These are phyloP conservation scores for Colletotrichum brevisporum DNA, from an alignment of 2,329 filamentous ascomycete genomes.

Conservation along the genomic window DNA sequence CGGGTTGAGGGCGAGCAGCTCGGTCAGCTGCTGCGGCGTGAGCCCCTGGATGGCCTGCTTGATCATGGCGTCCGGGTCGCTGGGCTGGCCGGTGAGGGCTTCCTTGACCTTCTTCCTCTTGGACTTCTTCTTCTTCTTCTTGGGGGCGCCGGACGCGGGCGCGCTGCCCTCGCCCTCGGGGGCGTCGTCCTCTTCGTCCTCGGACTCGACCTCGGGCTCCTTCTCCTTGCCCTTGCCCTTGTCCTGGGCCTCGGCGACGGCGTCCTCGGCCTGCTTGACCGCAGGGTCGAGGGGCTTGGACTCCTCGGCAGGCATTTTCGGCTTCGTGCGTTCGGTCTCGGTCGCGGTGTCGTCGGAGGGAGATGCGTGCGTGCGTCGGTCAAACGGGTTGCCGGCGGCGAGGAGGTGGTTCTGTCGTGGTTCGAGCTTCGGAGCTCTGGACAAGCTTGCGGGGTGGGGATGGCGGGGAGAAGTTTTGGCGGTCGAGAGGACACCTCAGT, in stretches of 20 bases:
- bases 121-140: constrained; percentile 74
- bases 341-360: constrained; percentile 3
- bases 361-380: constrained; percentile 1
- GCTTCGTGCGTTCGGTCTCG: constrained; percentile 22
- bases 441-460: constrained; percentile 34
- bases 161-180: constrained; percentile 55
- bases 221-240: constrained; percentile 59
- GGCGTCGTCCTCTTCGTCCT: constrained; percentile 60
- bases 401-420: constrained; percentile 29
- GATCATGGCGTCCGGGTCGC: constrained; percentile 55
- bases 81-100: constrained; percentile 54
- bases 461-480: constrained; percentile 41
- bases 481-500: constrained; percentile 34
- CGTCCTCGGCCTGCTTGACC: constrained; percentile 62
- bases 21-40: constrained; percentile 70
- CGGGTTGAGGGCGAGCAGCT: constrained; percentile 81
- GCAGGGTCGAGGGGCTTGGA: constrained; percentile 73
- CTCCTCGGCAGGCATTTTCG: constrained; percentile 67
- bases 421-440: constrained; percentile 36
- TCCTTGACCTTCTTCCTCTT: constrained; percentile 74
- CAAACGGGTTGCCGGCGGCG: background rate
- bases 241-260: constrained; percentile 51
- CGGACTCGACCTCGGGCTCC: constrained; percentile 62
- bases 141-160: constrained; percentile 48
- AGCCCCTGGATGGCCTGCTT: constrained; percentile 68